Evolutionary conservation across 2,329 filamentous ascomycete species (phyloP).

Genomic region (Colletotrichum caudatum): DNA sequence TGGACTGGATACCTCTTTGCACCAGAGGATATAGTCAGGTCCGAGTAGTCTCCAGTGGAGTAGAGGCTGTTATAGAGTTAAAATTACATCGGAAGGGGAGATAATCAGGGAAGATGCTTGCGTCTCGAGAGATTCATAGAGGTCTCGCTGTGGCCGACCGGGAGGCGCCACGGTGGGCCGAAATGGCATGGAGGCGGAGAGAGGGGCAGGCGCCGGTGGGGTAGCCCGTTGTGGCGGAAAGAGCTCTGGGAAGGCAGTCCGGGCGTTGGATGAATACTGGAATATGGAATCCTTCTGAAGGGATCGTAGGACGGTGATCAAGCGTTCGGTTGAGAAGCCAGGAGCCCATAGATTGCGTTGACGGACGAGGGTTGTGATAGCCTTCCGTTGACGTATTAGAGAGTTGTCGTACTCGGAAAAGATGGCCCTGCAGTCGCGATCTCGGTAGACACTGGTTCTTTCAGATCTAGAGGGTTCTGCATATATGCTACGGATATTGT

Average conservation of each 20-base stretch:
- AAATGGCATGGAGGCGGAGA: too few species aligned
- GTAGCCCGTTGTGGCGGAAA: too few species aligned
- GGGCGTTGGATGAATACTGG: too few species aligned
- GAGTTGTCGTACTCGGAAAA: background rate
- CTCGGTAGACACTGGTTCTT: background rate
- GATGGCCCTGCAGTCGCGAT: background rate
- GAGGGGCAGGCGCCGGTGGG: too few species aligned
- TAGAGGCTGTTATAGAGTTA: background rate
- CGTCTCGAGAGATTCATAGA: background rate
- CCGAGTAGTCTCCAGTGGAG: background rate
- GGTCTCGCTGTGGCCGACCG: background rate
- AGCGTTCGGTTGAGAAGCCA: too few species aligned
- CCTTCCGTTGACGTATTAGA: too few species aligned
- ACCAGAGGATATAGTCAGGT: constrained; percentile 38
- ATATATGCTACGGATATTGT: background rate
- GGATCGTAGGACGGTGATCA: too few species aligned
- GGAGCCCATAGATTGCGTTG: too few species aligned
- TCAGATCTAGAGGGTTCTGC: background rate
- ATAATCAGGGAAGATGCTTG: background rate
- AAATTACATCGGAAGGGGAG: background rate
- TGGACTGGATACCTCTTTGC: constrained; percentile 1
- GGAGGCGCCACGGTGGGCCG: background rate
- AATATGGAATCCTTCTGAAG: too few species aligned
- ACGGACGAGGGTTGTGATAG: too few species aligned
- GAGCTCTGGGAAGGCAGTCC: too few species aligned